These are phyloP conservation scores for Penicillium oxalicum DNA, from an alignment of 2,329 filamentous ascomycete genomes.

Conservation along the genomic window DNA sequence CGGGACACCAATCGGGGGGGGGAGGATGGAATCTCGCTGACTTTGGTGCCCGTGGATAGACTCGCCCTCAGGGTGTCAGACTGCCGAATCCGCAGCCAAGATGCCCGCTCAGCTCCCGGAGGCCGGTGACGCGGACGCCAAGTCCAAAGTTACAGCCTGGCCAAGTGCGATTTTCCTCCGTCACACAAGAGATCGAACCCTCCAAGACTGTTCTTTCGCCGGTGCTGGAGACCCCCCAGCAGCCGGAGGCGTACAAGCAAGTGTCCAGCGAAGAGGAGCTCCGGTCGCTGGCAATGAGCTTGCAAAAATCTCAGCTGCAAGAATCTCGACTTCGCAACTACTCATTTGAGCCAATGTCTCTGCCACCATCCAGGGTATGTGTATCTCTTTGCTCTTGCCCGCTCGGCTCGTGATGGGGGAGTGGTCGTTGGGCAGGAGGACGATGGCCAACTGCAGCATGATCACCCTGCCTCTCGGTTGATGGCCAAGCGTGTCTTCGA, in stretches of 20 bases:
- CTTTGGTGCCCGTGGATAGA: constrained; percentile 1
- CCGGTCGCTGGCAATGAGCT: constrained; percentile 62
- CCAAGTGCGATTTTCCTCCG: constrained; percentile 64
- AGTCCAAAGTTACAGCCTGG: constrained; percentile 27
- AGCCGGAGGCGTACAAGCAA: constrained; percentile 15
- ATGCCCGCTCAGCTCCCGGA: constrained; percentile 21
- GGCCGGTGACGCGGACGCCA: constrained; percentile 23
- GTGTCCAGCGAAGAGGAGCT: constrained; percentile 55
- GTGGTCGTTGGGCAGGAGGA: too few species aligned
- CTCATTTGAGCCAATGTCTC: constrained; percentile 82
- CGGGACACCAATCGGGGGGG: not conserved
- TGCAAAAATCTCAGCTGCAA: constrained; percentile 72
- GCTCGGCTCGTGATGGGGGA: too few species aligned
- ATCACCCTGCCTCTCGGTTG: too few species aligned
- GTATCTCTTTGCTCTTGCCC: not conserved
- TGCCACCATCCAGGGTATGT: constrained; percentile 54
- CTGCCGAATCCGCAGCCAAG: constrained; percentile 18
- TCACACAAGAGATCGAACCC: constrained; percentile 63
- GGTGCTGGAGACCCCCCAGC: constrained; percentile 6
- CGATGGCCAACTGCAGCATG: not conserved
- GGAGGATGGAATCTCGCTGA: not conserved
- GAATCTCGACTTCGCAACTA: constrained; percentile 78
- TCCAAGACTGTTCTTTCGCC: constrained; percentile 27
- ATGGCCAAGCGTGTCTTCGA: too few species aligned
- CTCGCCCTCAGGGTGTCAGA: constrained; percentile 12